A percentile compares a stretch with the other conserved stretches of the same genome.
phyloP scores from a whole-genome alignment of 768 basidiomycete genomes.

The Pilatotrama ljubarskyi region DNA sequence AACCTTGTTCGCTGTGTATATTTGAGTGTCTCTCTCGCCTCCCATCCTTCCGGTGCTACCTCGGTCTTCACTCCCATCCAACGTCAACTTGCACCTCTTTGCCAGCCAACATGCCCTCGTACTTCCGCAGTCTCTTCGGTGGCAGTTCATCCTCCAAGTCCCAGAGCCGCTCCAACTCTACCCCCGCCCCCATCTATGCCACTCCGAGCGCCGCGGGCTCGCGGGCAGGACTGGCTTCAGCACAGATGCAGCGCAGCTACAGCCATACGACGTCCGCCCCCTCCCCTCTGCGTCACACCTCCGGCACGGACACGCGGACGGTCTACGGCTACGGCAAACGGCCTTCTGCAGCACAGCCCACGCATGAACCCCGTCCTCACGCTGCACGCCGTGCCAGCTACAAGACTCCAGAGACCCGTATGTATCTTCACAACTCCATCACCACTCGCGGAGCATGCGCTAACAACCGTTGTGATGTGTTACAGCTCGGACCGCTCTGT shows the following conservation, averaged over 20 bases:
- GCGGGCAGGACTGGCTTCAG: conserved; percentile 23
- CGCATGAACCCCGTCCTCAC: conserved; percentile 36
- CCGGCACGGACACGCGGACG: conserved; percentile 31
- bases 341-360: conserved; percentile 29
- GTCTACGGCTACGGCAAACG: conserved; percentile 36
- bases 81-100: not conserved
- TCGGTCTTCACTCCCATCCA: conserved; percentile 5
- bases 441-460: not conserved
- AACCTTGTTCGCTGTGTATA: conserved; percentile 14
- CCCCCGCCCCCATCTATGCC: conserved; percentile 32
- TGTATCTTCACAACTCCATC: conserved; percentile 16
- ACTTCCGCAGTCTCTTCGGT: conserved; percentile 49
- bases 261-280: conserved; percentile 42
- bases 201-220: conserved; percentile 19
- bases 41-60: conserved; percentile 6
- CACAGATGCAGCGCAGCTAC: conserved; percentile 38
- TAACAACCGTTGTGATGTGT: conserved; percentile 4
- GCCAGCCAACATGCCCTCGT: conserved; percentile 44
- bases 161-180: conserved; percentile 43
- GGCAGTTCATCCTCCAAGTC: conserved; percentile 41
- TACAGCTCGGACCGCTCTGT: conserved; percentile 22
- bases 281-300: conserved; percentile 35
- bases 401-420: conserved; percentile 46
- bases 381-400: conserved; percentile 45
- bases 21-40: conserved; percentile 6